Percentiles rank a stretch among this genome's conserved stretches.
Conservation (phyloP, 1,284 basidiomycete species). For the Coriolopsis trogii region DNA sequence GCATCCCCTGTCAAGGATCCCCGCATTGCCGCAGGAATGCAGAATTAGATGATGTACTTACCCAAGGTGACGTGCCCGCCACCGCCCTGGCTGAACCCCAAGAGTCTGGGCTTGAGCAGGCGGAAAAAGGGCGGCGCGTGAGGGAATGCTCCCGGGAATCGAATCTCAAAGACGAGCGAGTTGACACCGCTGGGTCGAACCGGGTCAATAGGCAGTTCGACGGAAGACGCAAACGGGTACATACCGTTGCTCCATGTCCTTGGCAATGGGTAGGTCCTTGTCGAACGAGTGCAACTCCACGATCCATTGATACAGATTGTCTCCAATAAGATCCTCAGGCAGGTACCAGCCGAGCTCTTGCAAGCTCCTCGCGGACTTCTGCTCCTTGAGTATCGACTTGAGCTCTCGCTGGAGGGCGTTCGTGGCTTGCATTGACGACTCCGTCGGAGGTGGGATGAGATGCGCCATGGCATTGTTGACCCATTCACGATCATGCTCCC, state of each 20-base stretch:
- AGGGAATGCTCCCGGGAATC: constrained; percentile 61
- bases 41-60: no score
- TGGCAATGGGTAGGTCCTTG: constrained; percentile 51
- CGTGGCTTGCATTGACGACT: constrained; percentile 51
- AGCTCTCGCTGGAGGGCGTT: constrained; percentile 59
- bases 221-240: constrained; percentile 23
- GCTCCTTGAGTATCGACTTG: constrained; percentile 56
- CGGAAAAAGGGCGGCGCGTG: constrained; percentile 65
- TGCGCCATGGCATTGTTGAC: constrained; percentile 44
- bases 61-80: constrained; percentile 67
- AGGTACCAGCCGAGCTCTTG: constrained; percentile 66
- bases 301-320: constrained; percentile 71
- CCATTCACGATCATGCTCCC: constrained; percentile 56
- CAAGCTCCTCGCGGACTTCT: constrained; percentile 47
- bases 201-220: neutral
- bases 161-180: constrained; percentile 65
- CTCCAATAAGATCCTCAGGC: constrained; percentile 56
- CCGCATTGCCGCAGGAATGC: no score
- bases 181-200: constrained; percentile 45
- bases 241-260: constrained; percentile 54
- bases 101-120: constrained; percentile 61
- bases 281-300: constrained; percentile 71
- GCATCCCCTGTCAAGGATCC: no score
- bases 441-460: constrained; percentile 55
- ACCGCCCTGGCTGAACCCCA: constrained; percentile 61